Percentiles rank a stretch among this genome's conserved stretches.
Conservation (phyloP, 768 basidiomycete genomes). For the Thelephora ganbajun region DNA sequence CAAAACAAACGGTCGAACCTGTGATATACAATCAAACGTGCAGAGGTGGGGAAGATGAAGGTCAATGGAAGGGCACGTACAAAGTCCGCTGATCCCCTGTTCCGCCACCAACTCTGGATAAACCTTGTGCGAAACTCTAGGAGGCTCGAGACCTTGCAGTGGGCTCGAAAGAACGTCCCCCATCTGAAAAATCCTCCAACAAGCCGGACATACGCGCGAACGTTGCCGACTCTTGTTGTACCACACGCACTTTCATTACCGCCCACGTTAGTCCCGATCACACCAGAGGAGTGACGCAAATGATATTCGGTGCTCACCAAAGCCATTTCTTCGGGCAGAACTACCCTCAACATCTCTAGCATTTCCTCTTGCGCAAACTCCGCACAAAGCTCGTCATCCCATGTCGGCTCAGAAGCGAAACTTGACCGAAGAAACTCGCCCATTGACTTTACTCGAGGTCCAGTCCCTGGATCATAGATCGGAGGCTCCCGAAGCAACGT, state of each 20-base stretch:
- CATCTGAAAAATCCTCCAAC: slow-evolving; percentile 55
- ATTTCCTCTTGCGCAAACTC: slow-evolving; percentile 71
- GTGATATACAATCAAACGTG: neutral
- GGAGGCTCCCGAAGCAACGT: slow-evolving; percentile 28
- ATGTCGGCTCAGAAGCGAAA: slow-evolving; percentile 51
- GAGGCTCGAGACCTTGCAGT: slow-evolving; percentile 4
- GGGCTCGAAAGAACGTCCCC: slow-evolving; percentile 49
- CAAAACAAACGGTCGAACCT: slow-evolving; percentile 72
- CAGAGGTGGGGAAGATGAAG: slow-evolving; percentile 1
- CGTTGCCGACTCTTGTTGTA: slow-evolving; percentile 70
- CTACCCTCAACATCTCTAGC: slow-evolving; percentile 53
- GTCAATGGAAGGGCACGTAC: slow-evolving; percentile 26
- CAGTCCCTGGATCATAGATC: slow-evolving; percentile 68
- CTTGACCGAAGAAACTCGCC: slow-evolving; percentile 50
- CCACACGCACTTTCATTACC: slow-evolving; percentile 47
- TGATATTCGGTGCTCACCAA: slow-evolving; percentile 34
- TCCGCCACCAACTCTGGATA: slow-evolving; percentile 36
- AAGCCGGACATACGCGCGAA: slow-evolving; percentile 66
- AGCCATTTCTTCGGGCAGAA: slow-evolving; percentile 60
- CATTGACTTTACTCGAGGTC: slow-evolving; percentile 59
- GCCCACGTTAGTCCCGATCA: neutral
- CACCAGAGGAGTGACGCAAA: neutral
- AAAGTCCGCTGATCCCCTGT: slow-evolving; percentile 64
- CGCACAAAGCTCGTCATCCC: slow-evolving; percentile 54
- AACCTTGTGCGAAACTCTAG: slow-evolving; percentile 7